Conservation (phyloP, 1,284 basidiomycete species). For the Kwoniella shivajii region DNA sequence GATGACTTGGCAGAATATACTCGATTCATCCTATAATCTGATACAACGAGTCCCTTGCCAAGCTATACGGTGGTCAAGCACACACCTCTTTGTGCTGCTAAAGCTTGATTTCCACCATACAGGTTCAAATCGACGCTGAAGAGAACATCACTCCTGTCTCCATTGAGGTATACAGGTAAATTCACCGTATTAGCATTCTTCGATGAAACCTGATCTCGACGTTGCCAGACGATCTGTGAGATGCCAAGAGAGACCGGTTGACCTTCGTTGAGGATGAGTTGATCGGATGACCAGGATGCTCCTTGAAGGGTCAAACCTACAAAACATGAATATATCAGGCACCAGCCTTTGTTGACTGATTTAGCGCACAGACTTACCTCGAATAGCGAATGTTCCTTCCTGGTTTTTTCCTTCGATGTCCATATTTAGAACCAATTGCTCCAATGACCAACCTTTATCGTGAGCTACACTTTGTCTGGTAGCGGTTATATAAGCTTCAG, state of each 20-base stretch:
- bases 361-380: slow-evolving; percentile 63
- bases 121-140: slow-evolving; percentile 63
- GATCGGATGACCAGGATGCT: slow-evolving; percentile 69
- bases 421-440: slow-evolving; percentile 77
- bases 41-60: too few species aligned
- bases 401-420: slow-evolving; percentile 77
- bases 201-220: slow-evolving; percentile 57
- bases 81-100: slow-evolving; percentile 43
- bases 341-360: neutral
- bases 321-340: neutral
- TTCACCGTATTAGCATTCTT: slow-evolving; percentile 61
- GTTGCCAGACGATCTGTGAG: slow-evolving; percentile 82
- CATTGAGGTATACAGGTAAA: slow-evolving; percentile 88
- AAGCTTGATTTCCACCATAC: slow-evolving; percentile 24
- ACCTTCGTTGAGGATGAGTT: slow-evolving; percentile 77
- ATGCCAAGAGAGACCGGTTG: slow-evolving; percentile 72
- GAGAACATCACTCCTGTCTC: slow-evolving; percentile 82
- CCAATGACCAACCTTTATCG: slow-evolving; percentile 83
- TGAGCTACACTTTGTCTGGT: slow-evolving; percentile 91
- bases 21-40: neutral
- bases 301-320: slow-evolving; percentile 83
- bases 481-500: slow-evolving; percentile 91
- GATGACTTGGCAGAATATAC: neutral
- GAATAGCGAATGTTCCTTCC: slow-evolving; percentile 74
- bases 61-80: slow-evolving; percentile 39